Base-by-base conservation (phyloP, 2,329 filamentous ascomycete genomes). In the Fusarium sp. region DNA sequence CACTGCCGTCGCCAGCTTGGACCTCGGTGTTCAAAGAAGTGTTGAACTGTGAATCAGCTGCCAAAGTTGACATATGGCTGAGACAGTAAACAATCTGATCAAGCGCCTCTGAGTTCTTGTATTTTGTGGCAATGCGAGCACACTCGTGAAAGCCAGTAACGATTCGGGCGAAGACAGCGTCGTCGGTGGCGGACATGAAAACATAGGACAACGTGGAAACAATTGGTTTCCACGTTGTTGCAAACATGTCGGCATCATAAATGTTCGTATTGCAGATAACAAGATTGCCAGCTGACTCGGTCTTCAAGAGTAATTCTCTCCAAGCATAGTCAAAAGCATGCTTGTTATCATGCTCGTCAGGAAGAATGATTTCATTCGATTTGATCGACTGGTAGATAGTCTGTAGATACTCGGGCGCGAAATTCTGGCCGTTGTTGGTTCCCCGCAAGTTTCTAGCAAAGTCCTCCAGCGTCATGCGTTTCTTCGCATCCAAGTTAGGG, bases 111-210 rank as follows among this genome's bases (percentile, higher is more conserved):
- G 88, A 92, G 73, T 97, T 86, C 14, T 88, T 88, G 79, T 98
- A 95, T 75, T 90, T 92, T 10, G 93, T 90, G 8, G 96, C 95
- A 71, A 99, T 97, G 63, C 93, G 91, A 20, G 96, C 94, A 78
- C 95, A 98, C 79, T 99, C 95, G 74, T 97, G 93, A 76, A 99
- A 99, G 3, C 96, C 96, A 49, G 93, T 93, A 28, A 98, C 93
- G 20, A 99, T 92, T 63, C 96, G 89, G 37, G 93, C 93, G 78
- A 97, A 99, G 5, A 99, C 96, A 1, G 95, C 87, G 78, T 99
- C 96, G 76, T 99, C 97, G 1, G 94, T 97, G 18, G 97, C 97
- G 37, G 95, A 98, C 91, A 98, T 97, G 83, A 99, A 99, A 5
- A 99, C 96, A 77, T 98, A 99, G 14, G 96, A 97, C 57, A 99